Conservation (phyloP, 371 early-diverging fungal species). For the Haplosporangium sp. region DNA sequence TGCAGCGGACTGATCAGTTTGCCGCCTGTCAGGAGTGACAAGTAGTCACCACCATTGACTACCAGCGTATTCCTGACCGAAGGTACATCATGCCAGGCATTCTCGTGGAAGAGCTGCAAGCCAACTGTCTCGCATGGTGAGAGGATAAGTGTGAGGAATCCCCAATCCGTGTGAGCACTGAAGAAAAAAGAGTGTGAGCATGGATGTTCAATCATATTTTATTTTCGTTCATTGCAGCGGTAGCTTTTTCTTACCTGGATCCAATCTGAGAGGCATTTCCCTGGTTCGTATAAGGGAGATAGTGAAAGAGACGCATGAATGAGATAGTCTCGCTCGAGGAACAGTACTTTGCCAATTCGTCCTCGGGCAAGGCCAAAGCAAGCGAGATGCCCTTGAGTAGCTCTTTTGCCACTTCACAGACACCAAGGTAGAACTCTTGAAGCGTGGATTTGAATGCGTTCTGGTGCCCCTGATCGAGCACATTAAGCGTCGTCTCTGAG, state of each 20-base stretch:
- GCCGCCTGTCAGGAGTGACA: slow-evolving; percentile 63
- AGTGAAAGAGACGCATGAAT: slow-evolving; percentile 64
- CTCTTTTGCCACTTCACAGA: slow-evolving; percentile 53
- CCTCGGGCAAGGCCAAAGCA: slow-evolving; percentile 36
- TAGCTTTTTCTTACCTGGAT: slow-evolving; percentile 31
- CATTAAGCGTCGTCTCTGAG: slow-evolving; percentile 15
- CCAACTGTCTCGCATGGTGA: slow-evolving; percentile 57
- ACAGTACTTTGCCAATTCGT: slow-evolving; percentile 50
- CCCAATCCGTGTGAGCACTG: slow-evolving; percentile 66
- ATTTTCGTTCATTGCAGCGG: slow-evolving; percentile 23
- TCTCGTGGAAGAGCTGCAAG: slow-evolving; percentile 57
- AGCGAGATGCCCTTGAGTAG: slow-evolving; percentile 51
- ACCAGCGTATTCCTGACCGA: slow-evolving; percentile 57
- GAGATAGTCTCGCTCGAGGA: slow-evolving; percentile 60
- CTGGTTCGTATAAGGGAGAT: slow-evolving; percentile 56
- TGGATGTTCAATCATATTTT: neutral
- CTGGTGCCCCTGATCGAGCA: slow-evolving; percentile 20
- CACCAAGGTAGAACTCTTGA: slow-evolving; percentile 51
- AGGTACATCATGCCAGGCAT: slow-evolving; percentile 60
- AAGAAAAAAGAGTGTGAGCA: neutral
- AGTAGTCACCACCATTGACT: slow-evolving; percentile 69
- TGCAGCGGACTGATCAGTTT: slow-evolving; percentile 62
- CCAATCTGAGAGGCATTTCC: slow-evolving; percentile 33
- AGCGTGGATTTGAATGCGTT: slow-evolving; percentile 41
- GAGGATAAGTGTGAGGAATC: slow-evolving; percentile 64